Evolutionary conservation across 2,329 filamentous ascomycete genomes (phyloP).

Genomic region (Pochonia chlamydosporia): DNA sequence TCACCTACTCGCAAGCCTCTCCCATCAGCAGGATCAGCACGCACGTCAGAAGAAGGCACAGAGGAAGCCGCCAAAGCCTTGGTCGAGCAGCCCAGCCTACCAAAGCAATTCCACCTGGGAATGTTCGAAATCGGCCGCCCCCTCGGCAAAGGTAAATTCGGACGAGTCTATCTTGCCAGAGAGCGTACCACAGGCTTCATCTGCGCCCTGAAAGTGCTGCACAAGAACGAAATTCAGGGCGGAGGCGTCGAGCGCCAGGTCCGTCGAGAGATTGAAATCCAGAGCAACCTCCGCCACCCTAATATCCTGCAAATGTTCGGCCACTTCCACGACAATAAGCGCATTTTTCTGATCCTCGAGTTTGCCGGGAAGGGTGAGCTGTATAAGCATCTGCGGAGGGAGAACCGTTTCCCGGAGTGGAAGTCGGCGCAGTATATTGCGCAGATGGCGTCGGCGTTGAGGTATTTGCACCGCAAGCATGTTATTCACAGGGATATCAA

Average conservation of each 20-base stretch:
- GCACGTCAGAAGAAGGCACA: slow-evolving; percentile 42
- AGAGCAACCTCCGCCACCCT: slow-evolving; percentile 65
- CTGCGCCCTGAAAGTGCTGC: slow-evolving; percentile 65
- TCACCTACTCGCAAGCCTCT: slow-evolving; percentile 49
- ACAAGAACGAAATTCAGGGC: slow-evolving; percentile 64
- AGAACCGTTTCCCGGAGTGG: slow-evolving; percentile 61
- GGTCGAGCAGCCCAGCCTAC: slow-evolving; percentile 3
- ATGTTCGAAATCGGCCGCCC: slow-evolving; percentile 75
- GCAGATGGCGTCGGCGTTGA: slow-evolving; percentile 52
- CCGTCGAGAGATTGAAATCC: slow-evolving; percentile 67
- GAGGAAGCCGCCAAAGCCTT: slow-evolving; percentile 35
- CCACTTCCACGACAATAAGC: slow-evolving; percentile 67
- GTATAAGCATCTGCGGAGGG: slow-evolving; percentile 64
- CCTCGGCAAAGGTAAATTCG: slow-evolving; percentile 68
- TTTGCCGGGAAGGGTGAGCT: slow-evolving; percentile 61
- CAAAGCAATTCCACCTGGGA: slow-evolving; percentile 29
- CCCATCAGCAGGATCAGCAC: slow-evolving; percentile 33
- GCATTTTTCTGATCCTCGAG: slow-evolving; percentile 67
- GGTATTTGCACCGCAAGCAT: slow-evolving; percentile 24
- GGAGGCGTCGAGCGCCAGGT: slow-evolving; percentile 66
- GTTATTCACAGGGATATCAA: slow-evolving; percentile 29
- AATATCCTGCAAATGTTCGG: slow-evolving; percentile 60
- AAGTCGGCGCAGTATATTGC: slow-evolving; percentile 67
- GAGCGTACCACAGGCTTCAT: slow-evolving; percentile 62
- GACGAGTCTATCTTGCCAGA: slow-evolving; percentile 65